These are phyloP conservation scores for Infundibulicybe gibba DNA, from an alignment of 768 basidiomycete species.

Conservation along the genomic window DNA sequence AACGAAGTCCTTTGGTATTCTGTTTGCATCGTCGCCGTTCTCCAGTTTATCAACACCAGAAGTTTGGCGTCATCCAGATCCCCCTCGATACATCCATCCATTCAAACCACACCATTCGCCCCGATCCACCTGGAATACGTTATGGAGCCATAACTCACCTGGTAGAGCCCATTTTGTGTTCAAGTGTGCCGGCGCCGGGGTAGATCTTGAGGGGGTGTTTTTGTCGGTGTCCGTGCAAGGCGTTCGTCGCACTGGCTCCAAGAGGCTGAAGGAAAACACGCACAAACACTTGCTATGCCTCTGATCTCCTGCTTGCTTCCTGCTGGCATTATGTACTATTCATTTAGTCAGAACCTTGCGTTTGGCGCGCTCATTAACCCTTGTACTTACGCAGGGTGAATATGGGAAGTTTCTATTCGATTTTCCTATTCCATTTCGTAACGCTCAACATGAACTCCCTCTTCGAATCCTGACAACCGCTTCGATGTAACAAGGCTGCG, in stretches of 20 bases:
- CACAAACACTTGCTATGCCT: slow-evolving; percentile 21
- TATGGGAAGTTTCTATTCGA: no score
- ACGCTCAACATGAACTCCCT: no score
- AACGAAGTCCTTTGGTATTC: slow-evolving; percentile 1
- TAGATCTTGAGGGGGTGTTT: slow-evolving; percentile 34
- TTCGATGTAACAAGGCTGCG: no score
- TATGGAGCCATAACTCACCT: slow-evolving; percentile 49
- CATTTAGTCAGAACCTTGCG: no score
- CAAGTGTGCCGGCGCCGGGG: slow-evolving; percentile 43
- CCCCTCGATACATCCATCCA: slow-evolving; percentile 42
- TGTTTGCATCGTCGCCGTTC: background rate
- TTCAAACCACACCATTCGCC: slow-evolving; percentile 9
- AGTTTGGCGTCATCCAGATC: slow-evolving; percentile 13
- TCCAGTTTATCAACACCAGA: background rate
- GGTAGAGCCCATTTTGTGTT: slow-evolving; percentile 75
- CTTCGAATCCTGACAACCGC: no score
- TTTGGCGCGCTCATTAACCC: no score
- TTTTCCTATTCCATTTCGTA: no score
- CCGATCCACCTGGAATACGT: slow-evolving; percentile 6
- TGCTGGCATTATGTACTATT: no score
- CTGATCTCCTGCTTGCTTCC: no score
- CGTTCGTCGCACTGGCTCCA: no score
- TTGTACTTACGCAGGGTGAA: no score
- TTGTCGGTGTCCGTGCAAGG: background rate
- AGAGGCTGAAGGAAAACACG: slow-evolving; percentile 19